Percentiles rank a stretch among this genome's conserved stretches.
These are phyloP conservation scores for Kodamaea nitidulidarum DNA, from an alignment of 805 yeast species.

Conservation along the genomic window DNA sequence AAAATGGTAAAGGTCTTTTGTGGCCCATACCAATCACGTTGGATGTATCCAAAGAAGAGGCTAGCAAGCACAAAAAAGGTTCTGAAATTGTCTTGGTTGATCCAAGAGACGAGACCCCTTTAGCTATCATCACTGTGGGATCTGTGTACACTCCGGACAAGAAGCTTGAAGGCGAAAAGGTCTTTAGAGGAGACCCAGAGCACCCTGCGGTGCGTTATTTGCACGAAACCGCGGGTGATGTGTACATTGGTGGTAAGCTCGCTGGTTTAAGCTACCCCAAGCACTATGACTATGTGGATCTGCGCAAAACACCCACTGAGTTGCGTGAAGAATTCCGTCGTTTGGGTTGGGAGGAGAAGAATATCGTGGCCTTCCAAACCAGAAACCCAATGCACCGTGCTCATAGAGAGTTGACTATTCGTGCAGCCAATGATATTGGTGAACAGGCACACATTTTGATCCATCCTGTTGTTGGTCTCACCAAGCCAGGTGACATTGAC, in stretches of 20 bases:
- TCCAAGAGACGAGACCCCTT: slow-evolving; percentile 70
- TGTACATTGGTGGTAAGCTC: slow-evolving; percentile 81
- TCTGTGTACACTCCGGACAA: slow-evolving; percentile 84
- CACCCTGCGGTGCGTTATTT: slow-evolving; percentile 88
- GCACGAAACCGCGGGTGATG: slow-evolving; percentile 69
- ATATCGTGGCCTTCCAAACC: slow-evolving; percentile 93
- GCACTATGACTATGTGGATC: slow-evolving; percentile 86
- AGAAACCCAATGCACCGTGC: slow-evolving; percentile 99
- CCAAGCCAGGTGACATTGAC: slow-evolving; percentile 97
- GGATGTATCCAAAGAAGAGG: slow-evolving; percentile 57
- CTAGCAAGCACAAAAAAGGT: slow-evolving; percentile 46
- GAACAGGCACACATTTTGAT: slow-evolving; percentile 73
- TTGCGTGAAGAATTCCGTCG: slow-evolving; percentile 77
- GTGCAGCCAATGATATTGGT: slow-evolving; percentile 92
- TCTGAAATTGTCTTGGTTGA: slow-evolving; percentile 72
- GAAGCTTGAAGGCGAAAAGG: slow-evolving; percentile 72
- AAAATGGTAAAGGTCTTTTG: slow-evolving; percentile 54
- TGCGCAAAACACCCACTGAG: slow-evolving; percentile 87
- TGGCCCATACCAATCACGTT: slow-evolving; percentile 94
- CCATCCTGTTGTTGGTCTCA: slow-evolving; percentile 95
- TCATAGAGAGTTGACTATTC: slow-evolving; percentile 90
- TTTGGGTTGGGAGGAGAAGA: slow-evolving; percentile 71
- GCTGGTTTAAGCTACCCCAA: slow-evolving; percentile 81
- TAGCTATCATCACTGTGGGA: slow-evolving; percentile 77
- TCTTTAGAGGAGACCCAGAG: slow-evolving; percentile 94